Base-by-base conservation (phyloP, 1,139 yeast species). In the Petasospora fabianii region DNA sequence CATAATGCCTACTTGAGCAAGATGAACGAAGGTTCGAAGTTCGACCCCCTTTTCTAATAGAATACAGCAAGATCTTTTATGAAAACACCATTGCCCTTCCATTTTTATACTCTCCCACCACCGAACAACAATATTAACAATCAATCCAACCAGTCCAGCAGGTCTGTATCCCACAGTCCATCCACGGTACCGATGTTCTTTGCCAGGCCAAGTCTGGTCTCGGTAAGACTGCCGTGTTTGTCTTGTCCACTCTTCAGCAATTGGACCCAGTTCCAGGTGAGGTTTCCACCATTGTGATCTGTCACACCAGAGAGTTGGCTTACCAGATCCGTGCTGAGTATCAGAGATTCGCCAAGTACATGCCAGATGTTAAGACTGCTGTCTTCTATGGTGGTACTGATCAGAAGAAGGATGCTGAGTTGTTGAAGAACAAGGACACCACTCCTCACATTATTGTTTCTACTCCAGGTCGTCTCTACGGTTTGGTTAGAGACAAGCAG, bases 141-240 rank as follows among this genome's bases (percentile, higher is more conserved):
- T 24, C 19, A 13, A 11, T 17, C 10, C 13, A 6, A 13, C 11
- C 50, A 84, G 98, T 92, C 54, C 98, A 92, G 73, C 98, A 92
- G 73, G 94, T 88, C 58, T 87, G 97, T 70, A 92, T 92, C 60
- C 98, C 98, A 43, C 98, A 92, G 71, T 86, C 97, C 42, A 88
- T 92, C 59, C 84, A 92, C 59, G 98, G 98, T 62, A 90, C 96
- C 49, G 98, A 92, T 62, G 97, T 92, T 46, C 72, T 92, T 54
- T 92, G 98, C 72, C 98, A 92, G 73, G 98, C 98, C 66, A 92
- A 92, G 74, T 92, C 98, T 35, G 98, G 98, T 82, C 77, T 92
- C 56, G 98, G 98, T 81, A 92, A 92, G 68, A 92, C 98, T 44
- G 98, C 98, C 37, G 98, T 92, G 46, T 92, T 92, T 58, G 97